A percentile compares a stretch with the other conserved stretches of the same genome.
These are phyloP conservation scores for Emmonsiellopsis sp. DNA, from an alignment of 2,329 filamentous ascomycete species.

Conservation along the genomic window DNA sequence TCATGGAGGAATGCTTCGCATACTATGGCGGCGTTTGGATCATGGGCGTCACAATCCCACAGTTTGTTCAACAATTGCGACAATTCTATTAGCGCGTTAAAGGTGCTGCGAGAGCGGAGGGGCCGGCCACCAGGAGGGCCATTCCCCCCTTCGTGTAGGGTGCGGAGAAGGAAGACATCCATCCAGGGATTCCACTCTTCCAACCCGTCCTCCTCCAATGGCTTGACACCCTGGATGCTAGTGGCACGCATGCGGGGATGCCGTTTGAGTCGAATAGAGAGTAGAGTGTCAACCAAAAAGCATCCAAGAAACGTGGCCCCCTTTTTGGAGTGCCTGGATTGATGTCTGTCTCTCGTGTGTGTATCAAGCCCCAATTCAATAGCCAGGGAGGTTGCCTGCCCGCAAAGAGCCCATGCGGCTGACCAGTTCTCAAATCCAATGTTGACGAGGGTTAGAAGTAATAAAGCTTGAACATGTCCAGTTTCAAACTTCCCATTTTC, in stretches of 20 bases:
- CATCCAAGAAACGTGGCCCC: slow-evolving; percentile 43
- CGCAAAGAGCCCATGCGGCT: slow-evolving; percentile 46
- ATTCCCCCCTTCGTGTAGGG: slow-evolving; percentile 15
- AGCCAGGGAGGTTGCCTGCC: slow-evolving; percentile 43
- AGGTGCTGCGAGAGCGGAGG: slow-evolving; percentile 42
- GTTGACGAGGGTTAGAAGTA: slow-evolving; percentile 42
- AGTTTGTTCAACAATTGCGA: slow-evolving; percentile 11
- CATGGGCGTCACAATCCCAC: neutral
- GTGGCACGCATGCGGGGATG: slow-evolving; percentile 41
- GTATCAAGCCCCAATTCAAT: slow-evolving; percentile 30
- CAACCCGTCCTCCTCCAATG: slow-evolving; percentile 55
- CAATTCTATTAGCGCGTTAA: slow-evolving; percentile 42
- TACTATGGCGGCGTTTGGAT: neutral
- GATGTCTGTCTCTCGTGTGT: neutral
- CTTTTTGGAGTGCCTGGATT: slow-evolving; percentile 24
- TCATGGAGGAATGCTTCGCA: slow-evolving; percentile 5
- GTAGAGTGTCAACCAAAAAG: slow-evolving; percentile 45
- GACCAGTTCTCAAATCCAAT: slow-evolving; percentile 38
- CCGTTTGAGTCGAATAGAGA: slow-evolving; percentile 39
- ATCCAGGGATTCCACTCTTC: slow-evolving; percentile 70
- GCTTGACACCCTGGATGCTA: slow-evolving; percentile 40
- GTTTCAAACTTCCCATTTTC: slow-evolving; percentile 32
- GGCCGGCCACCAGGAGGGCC: slow-evolving; percentile 27
- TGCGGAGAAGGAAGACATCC: slow-evolving; percentile 34
- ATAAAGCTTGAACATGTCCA: slow-evolving; percentile 36